Conservation (phyloP, 257 asterid species). For the Ajuga chamaepitys region DNA sequence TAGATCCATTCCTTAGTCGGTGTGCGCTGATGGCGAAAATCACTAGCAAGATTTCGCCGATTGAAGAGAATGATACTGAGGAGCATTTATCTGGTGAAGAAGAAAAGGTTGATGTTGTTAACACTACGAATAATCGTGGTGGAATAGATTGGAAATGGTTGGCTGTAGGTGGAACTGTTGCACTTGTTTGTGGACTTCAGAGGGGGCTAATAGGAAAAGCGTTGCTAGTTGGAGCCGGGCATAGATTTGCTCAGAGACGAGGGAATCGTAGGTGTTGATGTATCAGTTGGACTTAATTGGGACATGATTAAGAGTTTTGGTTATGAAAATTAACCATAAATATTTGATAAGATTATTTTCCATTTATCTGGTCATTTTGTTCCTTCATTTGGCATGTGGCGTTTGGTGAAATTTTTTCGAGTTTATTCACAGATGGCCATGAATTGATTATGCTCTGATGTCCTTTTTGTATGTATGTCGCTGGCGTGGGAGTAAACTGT, state of each 20-base stretch:
- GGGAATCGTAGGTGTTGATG: slow-evolving; percentile 17
- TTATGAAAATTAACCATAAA: no score
- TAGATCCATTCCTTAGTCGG: slow-evolving; percentile 31
- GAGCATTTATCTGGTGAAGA: slow-evolving; percentile 27
- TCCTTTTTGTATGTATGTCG: no score
- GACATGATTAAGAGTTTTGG: no score
- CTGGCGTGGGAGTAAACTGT: no score
- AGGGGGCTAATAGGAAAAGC: slow-evolving; percentile 68
- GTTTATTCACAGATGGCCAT: no score
- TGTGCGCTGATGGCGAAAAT: slow-evolving; percentile 49
- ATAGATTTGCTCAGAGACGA: slow-evolving; percentile 47
- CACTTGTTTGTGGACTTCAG: slow-evolving; percentile 60
- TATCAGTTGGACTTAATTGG: background rate
- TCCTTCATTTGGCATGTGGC: no score
- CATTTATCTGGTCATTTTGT: no score
- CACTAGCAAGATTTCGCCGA: slow-evolving; percentile 27
- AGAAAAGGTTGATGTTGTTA: slow-evolving; percentile 17
- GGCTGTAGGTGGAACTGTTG: slow-evolving; percentile 68
- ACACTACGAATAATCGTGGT: slow-evolving; percentile 16
- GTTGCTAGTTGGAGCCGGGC: slow-evolving; percentile 65
- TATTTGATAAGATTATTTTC: no score
- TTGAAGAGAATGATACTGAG: slow-evolving; percentile 16
- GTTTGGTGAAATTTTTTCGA: no score
- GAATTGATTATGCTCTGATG: no score
- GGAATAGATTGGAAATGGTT: slow-evolving; percentile 58